These are phyloP conservation scores for Blumeria hordei DNA, from an alignment of 2,329 filamentous ascomycete genomes.

Conservation along the genomic window DNA sequence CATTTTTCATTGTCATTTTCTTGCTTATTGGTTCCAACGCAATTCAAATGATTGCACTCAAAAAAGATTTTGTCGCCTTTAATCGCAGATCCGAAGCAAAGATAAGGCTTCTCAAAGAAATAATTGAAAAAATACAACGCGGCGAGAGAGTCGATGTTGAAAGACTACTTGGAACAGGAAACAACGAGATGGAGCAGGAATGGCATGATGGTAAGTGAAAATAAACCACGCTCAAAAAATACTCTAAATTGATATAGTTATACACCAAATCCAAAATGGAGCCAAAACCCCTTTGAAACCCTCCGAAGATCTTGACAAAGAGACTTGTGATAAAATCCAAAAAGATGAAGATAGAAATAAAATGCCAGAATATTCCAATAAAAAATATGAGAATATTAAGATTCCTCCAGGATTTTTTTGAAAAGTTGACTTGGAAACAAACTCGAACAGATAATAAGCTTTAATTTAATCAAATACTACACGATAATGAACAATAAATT, in stretches of 20 bases:
- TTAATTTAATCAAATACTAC: too few relatives aligned
- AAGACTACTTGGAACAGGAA: constrained; percentile 53
- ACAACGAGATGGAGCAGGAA: constrained; percentile 48
- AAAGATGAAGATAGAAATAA: too few relatives aligned
- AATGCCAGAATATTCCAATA: background rate
- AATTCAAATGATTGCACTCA: constrained; percentile 70
- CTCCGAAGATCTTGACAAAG: too few relatives aligned
- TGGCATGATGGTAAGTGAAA: constrained; percentile 59
- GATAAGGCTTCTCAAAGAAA: constrained; percentile 52
- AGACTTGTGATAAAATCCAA: too few relatives aligned
- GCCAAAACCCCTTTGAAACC: too few relatives aligned
- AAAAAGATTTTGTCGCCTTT: constrained; percentile 49
- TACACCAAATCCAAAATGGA: too few relatives aligned
- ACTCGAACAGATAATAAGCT: too few relatives aligned
- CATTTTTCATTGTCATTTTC: constrained; percentile 62
- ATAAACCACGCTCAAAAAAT: background rate
- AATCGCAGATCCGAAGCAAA: constrained; percentile 55
- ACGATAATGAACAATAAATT: too few relatives aligned
- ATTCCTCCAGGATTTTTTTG: background rate
- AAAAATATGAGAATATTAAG: background rate
- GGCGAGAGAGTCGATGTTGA: constrained; percentile 73
- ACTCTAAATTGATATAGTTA: background rate
- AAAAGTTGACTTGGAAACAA: background rate
- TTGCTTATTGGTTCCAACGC: constrained; percentile 84
- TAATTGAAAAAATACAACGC: constrained; percentile 42